Percentiles rank a stretch among this genome's conserved stretches.
Evolutionary conservation across 169 alveolate genomes (phyloP).

Genomic region (Theileria equi): DNA sequence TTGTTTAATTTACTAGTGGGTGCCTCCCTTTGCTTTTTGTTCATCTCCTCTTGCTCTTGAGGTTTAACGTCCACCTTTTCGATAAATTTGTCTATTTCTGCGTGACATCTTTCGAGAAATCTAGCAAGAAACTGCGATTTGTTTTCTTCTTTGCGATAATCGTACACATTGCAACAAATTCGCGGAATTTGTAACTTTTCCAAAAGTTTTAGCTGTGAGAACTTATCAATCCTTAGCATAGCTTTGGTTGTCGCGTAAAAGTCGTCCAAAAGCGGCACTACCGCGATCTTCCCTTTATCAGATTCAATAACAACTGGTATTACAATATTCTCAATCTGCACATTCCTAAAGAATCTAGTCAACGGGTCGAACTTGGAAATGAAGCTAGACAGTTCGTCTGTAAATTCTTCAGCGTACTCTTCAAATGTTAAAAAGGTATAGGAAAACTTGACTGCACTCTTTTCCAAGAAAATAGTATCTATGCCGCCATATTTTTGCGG

Average conservation of each 20-base stretch:
- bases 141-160: constrained; percentile 19
- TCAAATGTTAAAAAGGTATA: too few species aligned
- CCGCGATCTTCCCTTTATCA: constrained; percentile 4
- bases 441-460: too few species aligned
- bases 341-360: not conserved
- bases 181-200: constrained; percentile 15
- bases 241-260: constrained; percentile 33
- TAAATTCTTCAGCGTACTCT: constrained; percentile 16
- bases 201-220: constrained; percentile 34
- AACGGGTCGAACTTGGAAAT: constrained; percentile 28
- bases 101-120: constrained; percentile 29
- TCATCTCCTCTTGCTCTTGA: not conserved
- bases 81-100: not conserved
- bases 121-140: constrained; percentile 32
- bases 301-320: constrained; percentile 37
- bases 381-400: constrained; percentile 10
- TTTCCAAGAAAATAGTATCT: too few species aligned
- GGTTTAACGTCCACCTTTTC: constrained; percentile 2
- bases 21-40: not conserved
- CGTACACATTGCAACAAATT: constrained; percentile 30
- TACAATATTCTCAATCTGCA: constrained; percentile 14
- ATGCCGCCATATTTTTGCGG: too few species aligned
- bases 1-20: constrained; percentile 13
- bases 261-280: constrained; percentile 44
- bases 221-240: constrained; percentile 39